phyloP scores from a whole-genome alignment of 768 basidiomycete species.

The Kwoniella botswanensis region DNA sequence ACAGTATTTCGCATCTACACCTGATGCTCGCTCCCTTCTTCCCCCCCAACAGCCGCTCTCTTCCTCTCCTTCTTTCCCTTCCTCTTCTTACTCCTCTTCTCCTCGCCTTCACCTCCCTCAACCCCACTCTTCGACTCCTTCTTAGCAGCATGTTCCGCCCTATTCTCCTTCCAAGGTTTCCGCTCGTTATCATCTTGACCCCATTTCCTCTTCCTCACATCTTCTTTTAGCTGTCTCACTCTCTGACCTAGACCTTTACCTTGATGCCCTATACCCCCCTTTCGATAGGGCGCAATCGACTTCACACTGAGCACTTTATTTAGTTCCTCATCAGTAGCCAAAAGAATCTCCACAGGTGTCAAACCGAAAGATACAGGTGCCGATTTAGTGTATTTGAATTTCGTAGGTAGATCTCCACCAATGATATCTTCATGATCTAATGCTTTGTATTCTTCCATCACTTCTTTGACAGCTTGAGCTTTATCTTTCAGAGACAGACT shows the following conservation, averaged over 20 bases:
- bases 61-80: slow-evolving; percentile 58
- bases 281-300: slow-evolving; percentile 87
- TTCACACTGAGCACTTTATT: slow-evolving; percentile 89
- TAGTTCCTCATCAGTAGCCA: slow-evolving; percentile 89
- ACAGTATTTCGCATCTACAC: too few relatives aligned
- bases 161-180: slow-evolving; percentile 3
- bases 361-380: slow-evolving; percentile 69
- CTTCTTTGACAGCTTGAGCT: slow-evolving; percentile 78
- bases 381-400: slow-evolving; percentile 84
- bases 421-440: slow-evolving; percentile 96
- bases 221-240: slow-evolving; percentile 73
- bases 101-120: background rate
- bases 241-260: slow-evolving; percentile 64
- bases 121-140: slow-evolving; percentile 32
- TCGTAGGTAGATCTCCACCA: slow-evolving; percentile 77
- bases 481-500: slow-evolving; percentile 79
- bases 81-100: slow-evolving; percentile 47
- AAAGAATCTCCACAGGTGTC: slow-evolving; percentile 80
- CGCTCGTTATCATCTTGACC: slow-evolving; percentile 51
- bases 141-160: background rate
- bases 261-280: slow-evolving; percentile 59
- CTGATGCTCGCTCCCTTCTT: too few relatives aligned
- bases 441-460: slow-evolving; percentile 88
- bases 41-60: slow-evolving; percentile 15
- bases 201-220: slow-evolving; percentile 61